Evolutionary conservation across 2,329 filamentous ascomycete species (phyloP).

Genomic region (Cercospora canescens): DNA sequence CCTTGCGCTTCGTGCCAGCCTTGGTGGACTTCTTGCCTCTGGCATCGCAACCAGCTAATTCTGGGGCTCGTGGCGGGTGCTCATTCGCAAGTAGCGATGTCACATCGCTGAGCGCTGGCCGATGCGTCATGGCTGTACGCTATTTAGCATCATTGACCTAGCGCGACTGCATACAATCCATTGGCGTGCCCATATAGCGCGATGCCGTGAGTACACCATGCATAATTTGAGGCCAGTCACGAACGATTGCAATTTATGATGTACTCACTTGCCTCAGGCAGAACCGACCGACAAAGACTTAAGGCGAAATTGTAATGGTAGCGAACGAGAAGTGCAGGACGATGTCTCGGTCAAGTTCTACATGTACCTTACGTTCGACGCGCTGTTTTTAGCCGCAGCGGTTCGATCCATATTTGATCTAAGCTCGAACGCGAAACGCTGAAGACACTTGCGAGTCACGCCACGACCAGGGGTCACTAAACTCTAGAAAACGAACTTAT

Average conservation of each 20-base stretch:
- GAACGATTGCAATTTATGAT: background rate
- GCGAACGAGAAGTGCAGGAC: background rate
- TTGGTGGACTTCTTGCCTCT: background rate
- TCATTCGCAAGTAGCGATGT: background rate
- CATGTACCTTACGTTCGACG: background rate
- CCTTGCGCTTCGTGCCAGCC: constrained; percentile 17
- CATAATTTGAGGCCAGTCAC: background rate
- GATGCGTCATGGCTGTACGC: background rate
- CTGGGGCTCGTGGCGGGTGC: background rate
- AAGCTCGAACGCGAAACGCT: background rate
- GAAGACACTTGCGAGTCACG: background rate
- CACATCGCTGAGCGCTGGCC: background rate
- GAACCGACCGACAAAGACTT: no score
- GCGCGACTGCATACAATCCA: background rate
- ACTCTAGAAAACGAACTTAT: no score
- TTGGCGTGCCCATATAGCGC: background rate
- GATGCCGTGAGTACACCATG: background rate
- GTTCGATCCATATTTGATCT: background rate
- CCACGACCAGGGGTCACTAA: no score
- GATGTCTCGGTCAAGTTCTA: background rate
- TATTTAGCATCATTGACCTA: background rate
- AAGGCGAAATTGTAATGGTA: no score
- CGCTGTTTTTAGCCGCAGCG: no score
- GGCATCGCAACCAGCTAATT: background rate
- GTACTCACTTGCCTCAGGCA: no score